Evolutionary conservation across 768 basidiomycete species (phyloP), one percentile per base, ranked within the genome.

Genomic region (Pluteus cervinus): DNA sequence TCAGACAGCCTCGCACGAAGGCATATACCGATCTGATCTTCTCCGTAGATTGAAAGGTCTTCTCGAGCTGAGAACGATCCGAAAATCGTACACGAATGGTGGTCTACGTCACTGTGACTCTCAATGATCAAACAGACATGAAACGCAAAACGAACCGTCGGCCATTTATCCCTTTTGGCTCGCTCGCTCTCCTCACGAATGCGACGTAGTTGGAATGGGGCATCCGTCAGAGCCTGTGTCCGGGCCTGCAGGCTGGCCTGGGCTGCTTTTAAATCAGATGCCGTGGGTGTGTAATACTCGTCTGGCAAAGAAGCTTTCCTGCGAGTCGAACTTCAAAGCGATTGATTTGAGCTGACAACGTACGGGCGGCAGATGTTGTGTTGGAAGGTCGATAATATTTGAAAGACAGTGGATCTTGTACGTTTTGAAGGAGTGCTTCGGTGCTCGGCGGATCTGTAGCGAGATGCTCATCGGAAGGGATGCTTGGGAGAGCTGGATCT

Each of bases 1-100:
- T 63, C 23, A 94, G 63, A 15, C 76, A 74, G 22, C 67, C 61
- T 23, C 82, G 74, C 36, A 91, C 87, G 45, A 92, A 92, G 7
- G 84, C 86, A 54, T 94, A 93, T 7, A 94, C 76, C 2, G 81
- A 68, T 34, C 75, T 73, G 35, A 94, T 88, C 56, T 85, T 91
- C 58, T 79, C 76, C 3, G 73, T 73, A 5, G 90, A 91, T 3
- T 78, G 69, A 51, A 93, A 92, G 0, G 61, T 59, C 48, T 76
- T 80, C 61, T 94, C 90, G 10, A 94, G 68, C 52, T 84, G 80
- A 2, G 79, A 86, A 33, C 83, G 73, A 57, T 93, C 87, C 15
- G 78, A 64, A 59, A 93, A 94, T 49, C 74, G 75, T 46, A 94
- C 60, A 14, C 91, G 77, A 47, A 94, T 85, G 3, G 71, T 84